Conservation (phyloP, 768 basidiomycete species). For the Leccinum longicurvipes region DNA sequence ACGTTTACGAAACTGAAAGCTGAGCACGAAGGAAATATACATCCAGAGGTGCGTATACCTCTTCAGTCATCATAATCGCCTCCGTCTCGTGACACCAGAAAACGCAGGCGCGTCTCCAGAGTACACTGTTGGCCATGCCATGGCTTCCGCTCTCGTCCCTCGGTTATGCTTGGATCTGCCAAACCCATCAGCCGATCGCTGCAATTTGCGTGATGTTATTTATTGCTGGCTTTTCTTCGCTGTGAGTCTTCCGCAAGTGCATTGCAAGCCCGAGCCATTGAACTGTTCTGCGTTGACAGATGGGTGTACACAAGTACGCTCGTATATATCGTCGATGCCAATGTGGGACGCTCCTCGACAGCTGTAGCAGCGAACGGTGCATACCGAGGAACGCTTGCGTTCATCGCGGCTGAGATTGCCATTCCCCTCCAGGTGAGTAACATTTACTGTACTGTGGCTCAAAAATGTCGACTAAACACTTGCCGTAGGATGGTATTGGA, state of each 20-base stretch:
- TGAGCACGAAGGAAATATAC: slow-evolving; percentile 40
- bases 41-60: slow-evolving; percentile 57
- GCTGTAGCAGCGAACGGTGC: slow-evolving; percentile 75
- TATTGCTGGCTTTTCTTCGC: slow-evolving; percentile 62
- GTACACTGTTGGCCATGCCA: slow-evolving; percentile 54
- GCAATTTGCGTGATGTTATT: slow-evolving; percentile 74
- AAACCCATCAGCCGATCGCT: slow-evolving; percentile 60
- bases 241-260: neutral
- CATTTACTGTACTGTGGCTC: neutral
- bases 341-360: slow-evolving; percentile 73
- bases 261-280: neutral
- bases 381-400: slow-evolving; percentile 68
- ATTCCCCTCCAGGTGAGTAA: slow-evolving; percentile 57
- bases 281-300: slow-evolving; percentile 23
- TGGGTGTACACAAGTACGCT: slow-evolving; percentile 65
- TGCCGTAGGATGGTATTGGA: slow-evolving; percentile 20
- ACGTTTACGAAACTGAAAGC: slow-evolving; percentile 40
- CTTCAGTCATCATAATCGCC: neutral
- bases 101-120: slow-evolving; percentile 67
- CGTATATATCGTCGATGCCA: slow-evolving; percentile 86
- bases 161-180: slow-evolving; percentile 73
- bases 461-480: neutral
- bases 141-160: slow-evolving; percentile 54
- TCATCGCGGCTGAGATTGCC: slow-evolving; percentile 71
- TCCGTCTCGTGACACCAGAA: neutral